These are phyloP conservation scores for Anthostomella pinea DNA, from an alignment of 2,329 filamentous ascomycete genomes.

Conservation along the genomic window DNA sequence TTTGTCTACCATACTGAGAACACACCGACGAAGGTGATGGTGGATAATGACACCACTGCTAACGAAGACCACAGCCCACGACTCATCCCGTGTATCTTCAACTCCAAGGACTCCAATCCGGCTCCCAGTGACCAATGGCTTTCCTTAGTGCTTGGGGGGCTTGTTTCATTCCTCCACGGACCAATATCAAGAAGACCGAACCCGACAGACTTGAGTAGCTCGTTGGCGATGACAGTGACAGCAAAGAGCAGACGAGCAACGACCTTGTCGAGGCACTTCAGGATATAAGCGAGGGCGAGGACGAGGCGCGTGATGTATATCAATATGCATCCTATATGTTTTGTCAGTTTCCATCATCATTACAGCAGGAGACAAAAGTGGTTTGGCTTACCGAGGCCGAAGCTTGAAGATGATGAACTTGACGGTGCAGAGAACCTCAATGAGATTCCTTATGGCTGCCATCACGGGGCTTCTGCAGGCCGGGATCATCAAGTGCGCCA, in stretches of 20 bases:
- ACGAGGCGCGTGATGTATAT: slow-evolving; percentile 21
- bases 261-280: slow-evolving; percentile 26
- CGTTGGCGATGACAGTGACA: slow-evolving; percentile 22
- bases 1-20: not conserved
- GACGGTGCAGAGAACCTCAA: slow-evolving; percentile 23
- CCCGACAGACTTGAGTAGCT: slow-evolving; percentile 25
- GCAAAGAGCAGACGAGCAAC: slow-evolving; percentile 21
- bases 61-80: slow-evolving; percentile 1
- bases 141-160: too few relatives aligned
- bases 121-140: too few relatives aligned
- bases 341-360: slow-evolving; percentile 5
- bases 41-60: slow-evolving; percentile 5
- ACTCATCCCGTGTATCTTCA: too few relatives aligned
- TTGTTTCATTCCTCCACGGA: slow-evolving; percentile 7
- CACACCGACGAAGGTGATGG: not conserved
- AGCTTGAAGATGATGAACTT: slow-evolving; percentile 28
- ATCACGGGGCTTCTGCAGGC: too few relatives aligned
- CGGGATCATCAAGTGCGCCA: too few relatives aligned
- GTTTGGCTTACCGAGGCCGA: slow-evolving; percentile 28
- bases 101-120: too few relatives aligned
- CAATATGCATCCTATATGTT: slow-evolving; percentile 19
- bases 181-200: slow-evolving; percentile 23
- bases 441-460: too few relatives aligned
- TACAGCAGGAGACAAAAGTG: too few relatives aligned
- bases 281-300: slow-evolving; percentile 16